Conservation (phyloP, 2,329 filamentous ascomycete genomes). For the Emmonsia crescens region DNA sequence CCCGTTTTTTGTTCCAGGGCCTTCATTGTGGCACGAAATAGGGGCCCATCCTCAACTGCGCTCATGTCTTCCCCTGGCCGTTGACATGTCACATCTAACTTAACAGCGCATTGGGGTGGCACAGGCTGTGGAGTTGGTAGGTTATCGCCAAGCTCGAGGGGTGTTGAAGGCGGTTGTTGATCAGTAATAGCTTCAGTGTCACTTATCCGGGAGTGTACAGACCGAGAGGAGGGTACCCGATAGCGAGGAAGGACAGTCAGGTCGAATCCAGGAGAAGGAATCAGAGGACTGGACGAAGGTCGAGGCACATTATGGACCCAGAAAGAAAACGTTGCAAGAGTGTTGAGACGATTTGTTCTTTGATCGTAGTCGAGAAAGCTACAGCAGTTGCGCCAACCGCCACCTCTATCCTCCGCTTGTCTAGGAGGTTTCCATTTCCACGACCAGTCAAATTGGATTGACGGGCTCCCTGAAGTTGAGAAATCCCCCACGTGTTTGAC, state of each 20-base stretch:
- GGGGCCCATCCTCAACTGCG: conserved; percentile 78
- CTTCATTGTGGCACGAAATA: conserved; percentile 96
- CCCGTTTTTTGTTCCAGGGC: conserved; percentile 92
- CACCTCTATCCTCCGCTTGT: conserved; percentile 64
- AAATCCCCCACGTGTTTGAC: conserved; percentile 93
- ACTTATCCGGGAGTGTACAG: conserved; percentile 71
- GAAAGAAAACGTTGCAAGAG: conserved; percentile 85
- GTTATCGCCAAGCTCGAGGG: conserved; percentile 3
- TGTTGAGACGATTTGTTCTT: conserved; percentile 76
- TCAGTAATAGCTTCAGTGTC: conserved; percentile 48
- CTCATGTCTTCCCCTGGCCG: conserved; percentile 77
- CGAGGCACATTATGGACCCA: conserved; percentile 63
- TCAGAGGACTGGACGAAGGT: conserved; percentile 42
- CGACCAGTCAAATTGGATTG: conserved; percentile 83
- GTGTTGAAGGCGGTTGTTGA: conserved; percentile 15
- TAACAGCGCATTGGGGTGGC: conserved; percentile 41
- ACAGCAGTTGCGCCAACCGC: conserved; percentile 92
- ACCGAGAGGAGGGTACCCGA: conserved; percentile 76
- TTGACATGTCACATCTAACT: conserved; percentile 78
- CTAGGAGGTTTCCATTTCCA: conserved; percentile 97
- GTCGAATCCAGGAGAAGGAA: conserved; percentile 58
- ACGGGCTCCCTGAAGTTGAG: conserved; percentile 67
- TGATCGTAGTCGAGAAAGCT: conserved; percentile 98
- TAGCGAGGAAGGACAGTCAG: conserved; percentile 63
- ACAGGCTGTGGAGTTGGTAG: conserved; percentile 20